Evolutionary conservation across 495 filamentous ascomycete genomes (phyloP), one percentile per base, ranked within the genome.

Genomic region (Penicillium desertorum): DNA sequence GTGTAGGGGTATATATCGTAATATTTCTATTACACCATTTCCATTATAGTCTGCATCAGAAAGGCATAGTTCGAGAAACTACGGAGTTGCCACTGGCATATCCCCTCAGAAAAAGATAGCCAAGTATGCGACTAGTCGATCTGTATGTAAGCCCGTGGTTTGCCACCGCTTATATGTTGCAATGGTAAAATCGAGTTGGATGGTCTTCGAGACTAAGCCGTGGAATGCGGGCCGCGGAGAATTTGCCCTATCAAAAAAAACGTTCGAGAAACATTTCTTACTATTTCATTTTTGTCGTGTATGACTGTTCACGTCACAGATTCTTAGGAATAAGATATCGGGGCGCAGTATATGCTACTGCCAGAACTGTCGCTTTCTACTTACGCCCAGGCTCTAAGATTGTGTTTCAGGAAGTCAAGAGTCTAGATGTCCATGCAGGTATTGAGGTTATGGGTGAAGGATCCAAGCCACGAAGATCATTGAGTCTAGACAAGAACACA

Each of bases 1-100:
- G 51, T 54, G 51, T 34, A 54, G 51, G 42, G 27, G 19, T 3
- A 54, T n/a, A 23, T 17, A 51, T 3, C 22, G 8, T 22, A 19
- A n/a, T 22, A 20, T 34, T 23, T 19, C 11, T 16, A 20, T 43
- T 25, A 22, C 14, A 20, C 37, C 27, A 16, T 36, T 30, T 36
- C 22, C 4, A 19, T 7, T 34, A 30, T 19, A 36, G 46, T 30
- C 22, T 9, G 4, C 6, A 19, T 9, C 1, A 32, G 19, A 20
- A 49, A 30, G 20, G 29, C 19, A 50, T 37, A 10, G 20, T 27
- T 22, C 8, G 7, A 19, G 20, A 16, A 25, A 42, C 49, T 41
- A 29, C 22, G 22, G 22, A 22, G 22, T 22, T 3, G 34, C 17
- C 49, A 41, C 22, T 12, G 6, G 16, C n/a, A 16, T 19, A 14